These are phyloP conservation scores for Globisporangium heterothallicum DNA, from an alignment of 352 stramenopile species.

Conservation along the genomic window DNA sequence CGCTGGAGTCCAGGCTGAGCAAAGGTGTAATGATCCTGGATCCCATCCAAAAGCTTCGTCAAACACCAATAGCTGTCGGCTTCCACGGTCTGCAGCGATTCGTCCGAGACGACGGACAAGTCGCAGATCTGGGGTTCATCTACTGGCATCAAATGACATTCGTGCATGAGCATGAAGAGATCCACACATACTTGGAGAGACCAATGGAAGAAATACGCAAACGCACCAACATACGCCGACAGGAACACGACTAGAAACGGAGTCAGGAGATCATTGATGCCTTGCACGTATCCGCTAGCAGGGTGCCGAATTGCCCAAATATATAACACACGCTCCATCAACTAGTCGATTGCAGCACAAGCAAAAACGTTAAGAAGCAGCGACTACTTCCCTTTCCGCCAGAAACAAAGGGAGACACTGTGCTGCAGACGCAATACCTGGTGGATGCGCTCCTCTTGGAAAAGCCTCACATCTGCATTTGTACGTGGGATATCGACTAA, in stretches of 20 bases:
- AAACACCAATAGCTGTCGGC: conserved; percentile 99
- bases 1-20: conserved; percentile 97
- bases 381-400: neutral
- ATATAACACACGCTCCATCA: conserved; percentile 96
- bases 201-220: neutral
- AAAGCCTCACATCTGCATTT: conserved; percentile 94
- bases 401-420: neutral
- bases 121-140: conserved; percentile 76
- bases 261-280: conserved; percentile 99
- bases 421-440: conserved; percentile 33
- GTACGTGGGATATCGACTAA: conserved; percentile 99
- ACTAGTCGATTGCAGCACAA: conserved; percentile 24
- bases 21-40: conserved; percentile 99
- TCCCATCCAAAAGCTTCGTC: conserved; percentile 97
- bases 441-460: conserved; percentile 93
- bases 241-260: conserved; percentile 98
- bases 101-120: conserved; percentile 54
- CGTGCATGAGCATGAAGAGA: neutral
- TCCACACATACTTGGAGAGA: neutral
- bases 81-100: conserved; percentile 86
- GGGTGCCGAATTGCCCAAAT: conserved; percentile 99
- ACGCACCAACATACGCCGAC: conserved; percentile 66
- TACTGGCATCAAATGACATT: conserved; percentile 12
- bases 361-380: neutral
- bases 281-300: conserved; percentile 98